These are phyloP conservation scores for Botrytis tulipae DNA, from an alignment of 2,329 filamentous ascomycete species.

Conservation along the genomic window DNA sequence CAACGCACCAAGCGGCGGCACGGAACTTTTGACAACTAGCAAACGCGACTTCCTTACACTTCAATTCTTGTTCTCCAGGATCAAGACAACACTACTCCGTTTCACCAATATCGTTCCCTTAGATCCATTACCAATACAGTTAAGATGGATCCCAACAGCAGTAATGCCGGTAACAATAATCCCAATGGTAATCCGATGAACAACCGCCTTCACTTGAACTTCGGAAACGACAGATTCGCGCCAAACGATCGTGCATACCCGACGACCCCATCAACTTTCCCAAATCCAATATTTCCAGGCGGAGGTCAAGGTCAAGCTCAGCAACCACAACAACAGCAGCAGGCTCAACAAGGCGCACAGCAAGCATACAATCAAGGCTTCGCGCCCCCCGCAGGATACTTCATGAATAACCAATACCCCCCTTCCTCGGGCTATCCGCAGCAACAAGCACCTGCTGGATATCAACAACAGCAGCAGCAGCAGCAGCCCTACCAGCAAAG, in stretches of 20 bases:
- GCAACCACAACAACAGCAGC: conserved; percentile 38
- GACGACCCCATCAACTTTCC: conserved; percentile 93
- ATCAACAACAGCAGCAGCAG: conserved; percentile 49
- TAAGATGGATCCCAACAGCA: conserved; percentile 22
- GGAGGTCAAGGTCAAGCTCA: conserved; percentile 38
- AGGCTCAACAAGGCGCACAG: conserved; percentile 42
- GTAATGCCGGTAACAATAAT: conserved; percentile 21
- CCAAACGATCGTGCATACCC: conserved; percentile 66
- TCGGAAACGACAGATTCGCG: conserved; percentile 59
- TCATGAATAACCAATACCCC: conserved; percentile 53
- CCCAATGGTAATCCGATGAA: conserved; percentile 27
- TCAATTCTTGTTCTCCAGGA: conserved; percentile 8
- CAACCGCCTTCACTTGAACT: conserved; percentile 36
- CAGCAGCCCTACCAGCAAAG: conserved; percentile 47
- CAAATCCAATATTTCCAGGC: conserved; percentile 68
- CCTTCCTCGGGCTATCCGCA: conserved; percentile 46
- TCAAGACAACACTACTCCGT: conserved; percentile 13
- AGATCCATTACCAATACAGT: conserved; percentile 1
- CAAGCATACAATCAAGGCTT: conserved; percentile 47
- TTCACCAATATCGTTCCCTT: conserved; percentile 2
- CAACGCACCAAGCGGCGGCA: conserved; percentile 7
- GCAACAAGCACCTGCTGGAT: conserved; percentile 50
- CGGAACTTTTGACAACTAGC: conserved; percentile 4
- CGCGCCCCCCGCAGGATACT: conserved; percentile 52
- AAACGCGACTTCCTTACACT: conserved; percentile 6